Base-by-base conservation (phyloP, 208 protist species). In the Crithidia brevicula region DNA sequence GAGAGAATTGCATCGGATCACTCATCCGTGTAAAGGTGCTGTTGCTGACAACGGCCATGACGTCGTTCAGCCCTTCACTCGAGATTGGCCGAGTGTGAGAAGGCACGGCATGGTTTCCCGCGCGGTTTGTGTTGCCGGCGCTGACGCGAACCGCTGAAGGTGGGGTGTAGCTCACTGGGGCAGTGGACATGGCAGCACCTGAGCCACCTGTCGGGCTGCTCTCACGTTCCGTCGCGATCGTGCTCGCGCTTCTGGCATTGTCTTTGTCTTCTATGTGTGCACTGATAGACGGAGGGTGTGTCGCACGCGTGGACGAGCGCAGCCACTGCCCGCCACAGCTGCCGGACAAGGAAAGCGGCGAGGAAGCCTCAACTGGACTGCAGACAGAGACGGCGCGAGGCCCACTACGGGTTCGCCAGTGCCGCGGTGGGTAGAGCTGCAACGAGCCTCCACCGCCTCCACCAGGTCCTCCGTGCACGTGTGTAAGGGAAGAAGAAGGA, bases 351-450 rank as follows among this genome's bases (percentile, higher is more conserved):
- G 58, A 63, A 4, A 63, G 58, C 43, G 43, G 43, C 11, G 43
- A 63, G 6, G 40, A 52, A 3, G 40, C 56, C 6, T 62, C 56
- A 10, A 27, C 1, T 7, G 58, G 58, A 27, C 43, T 63, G 13
- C 25, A 30, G 22, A 63, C 58, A 3, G 43, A 38, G 42, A 63
- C 40, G 30, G 67, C 43, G 25, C 23, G 67, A 2, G 51, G 42
- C 6, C 22, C 59, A 28, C 59, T 61, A 40, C 42, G 42, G 4
- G 42, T 59, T 5, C 49, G 50, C 59, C 59, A 66, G 36, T 45
- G 67, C 16, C 59, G 51, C 11, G 51, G 67, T n/a, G 59, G 59
- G 59, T 56, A 67, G 20, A 43, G 43, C 58, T 51, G 67, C 0
- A n/a, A n/a, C n/a, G n/a, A 22, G 40, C 40, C 56, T 3, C 33